Percentiles rank a stretch among this genome's conserved stretches.
These are phyloP conservation scores for Trichomonascaceae sp. DNA, from an alignment of 1,139 yeast species.

Conservation along the genomic window DNA sequence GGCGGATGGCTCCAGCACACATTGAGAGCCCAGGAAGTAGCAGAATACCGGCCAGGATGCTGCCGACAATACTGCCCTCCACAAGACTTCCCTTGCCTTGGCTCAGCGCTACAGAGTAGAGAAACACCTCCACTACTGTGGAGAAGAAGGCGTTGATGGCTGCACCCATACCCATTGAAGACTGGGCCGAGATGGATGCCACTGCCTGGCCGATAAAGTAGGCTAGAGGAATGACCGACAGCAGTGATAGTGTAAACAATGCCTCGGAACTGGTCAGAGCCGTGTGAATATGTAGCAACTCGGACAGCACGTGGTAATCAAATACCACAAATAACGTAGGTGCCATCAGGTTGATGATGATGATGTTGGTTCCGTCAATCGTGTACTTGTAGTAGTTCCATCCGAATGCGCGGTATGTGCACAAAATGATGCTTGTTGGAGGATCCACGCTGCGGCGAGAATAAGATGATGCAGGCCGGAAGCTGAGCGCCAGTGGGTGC, in stretches of 20 bases:
- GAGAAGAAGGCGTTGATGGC: slow-evolving; percentile 96
- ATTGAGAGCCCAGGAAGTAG: slow-evolving; percentile 87
- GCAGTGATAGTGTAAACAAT: slow-evolving; percentile 61
- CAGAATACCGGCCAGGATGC: slow-evolving; percentile 83
- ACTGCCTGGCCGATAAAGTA: slow-evolving; percentile 98
- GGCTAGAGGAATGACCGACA: slow-evolving; percentile 85
- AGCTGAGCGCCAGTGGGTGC: slow-evolving; percentile 77
- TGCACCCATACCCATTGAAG: slow-evolving; percentile 99
- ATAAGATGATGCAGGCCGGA: slow-evolving; percentile 47
- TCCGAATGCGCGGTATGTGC: slow-evolving; percentile 90
- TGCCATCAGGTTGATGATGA: slow-evolving; percentile 70
- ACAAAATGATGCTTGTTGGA: slow-evolving; percentile 38
- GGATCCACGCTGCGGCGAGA: slow-evolving; percentile 10
- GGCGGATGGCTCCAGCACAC: slow-evolving; percentile 89
- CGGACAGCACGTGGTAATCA: slow-evolving; percentile 57
- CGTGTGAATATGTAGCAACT: slow-evolving; percentile 33
- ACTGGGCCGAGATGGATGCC: slow-evolving; percentile 95
- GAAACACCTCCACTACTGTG: slow-evolving; percentile 82
- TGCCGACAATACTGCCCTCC: slow-evolving; percentile 96
- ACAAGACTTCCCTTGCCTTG: slow-evolving; percentile 82
- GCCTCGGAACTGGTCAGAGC: slow-evolving; percentile 46
- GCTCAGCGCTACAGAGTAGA: slow-evolving; percentile 80
- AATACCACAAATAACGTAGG: slow-evolving; percentile 73
- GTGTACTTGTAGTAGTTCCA: slow-evolving; percentile 90
- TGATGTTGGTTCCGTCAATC: slow-evolving; percentile 89